Evolutionary conservation across 164 flowering plant species (phyloP).

Genomic region (Santalum album): DNA sequence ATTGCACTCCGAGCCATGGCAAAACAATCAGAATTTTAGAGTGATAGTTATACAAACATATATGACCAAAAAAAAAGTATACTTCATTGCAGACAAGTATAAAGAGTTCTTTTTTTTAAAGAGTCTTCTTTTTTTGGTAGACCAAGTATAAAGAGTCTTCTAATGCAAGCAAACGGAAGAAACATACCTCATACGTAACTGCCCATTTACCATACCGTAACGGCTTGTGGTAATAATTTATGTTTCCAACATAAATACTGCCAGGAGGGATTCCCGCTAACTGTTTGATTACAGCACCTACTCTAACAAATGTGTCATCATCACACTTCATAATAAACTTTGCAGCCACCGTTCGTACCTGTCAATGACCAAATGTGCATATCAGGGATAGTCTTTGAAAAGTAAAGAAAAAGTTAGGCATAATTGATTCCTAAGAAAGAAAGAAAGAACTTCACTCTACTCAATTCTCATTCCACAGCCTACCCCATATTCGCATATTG

Average conservation of each 20-base stretch:
- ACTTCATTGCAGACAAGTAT: not conserved
- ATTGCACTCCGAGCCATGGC: no score
- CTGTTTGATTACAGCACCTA: constrained; percentile 46
- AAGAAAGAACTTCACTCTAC: not conserved
- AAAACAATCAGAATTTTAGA: no score
- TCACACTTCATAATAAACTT: constrained; percentile 67
- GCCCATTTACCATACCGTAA: constrained; percentile 77
- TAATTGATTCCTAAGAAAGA: not conserved
- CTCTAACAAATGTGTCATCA: constrained; percentile 66
- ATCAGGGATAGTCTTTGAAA: no score
- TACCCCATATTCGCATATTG: constrained; percentile 76
- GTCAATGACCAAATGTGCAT: constrained; percentile 5
- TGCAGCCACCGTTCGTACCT: constrained; percentile 48
- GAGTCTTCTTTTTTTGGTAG: no score
- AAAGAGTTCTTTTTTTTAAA: no score
- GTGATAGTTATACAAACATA: no score
- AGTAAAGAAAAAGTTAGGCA: not conserved
- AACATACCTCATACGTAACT: constrained; percentile 59
- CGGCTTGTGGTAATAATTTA: constrained; percentile 58
- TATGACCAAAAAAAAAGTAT: no score
- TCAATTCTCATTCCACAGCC: constrained; percentile 11
- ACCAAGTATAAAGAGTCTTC: no score
- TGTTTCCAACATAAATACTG: constrained; percentile 55
- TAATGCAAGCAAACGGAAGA: constrained; percentile 3
- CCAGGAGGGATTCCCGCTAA: constrained; percentile 23